Conservation (phyloP, 441 rosid genomes). For the Biscutella auriculata region DNA sequence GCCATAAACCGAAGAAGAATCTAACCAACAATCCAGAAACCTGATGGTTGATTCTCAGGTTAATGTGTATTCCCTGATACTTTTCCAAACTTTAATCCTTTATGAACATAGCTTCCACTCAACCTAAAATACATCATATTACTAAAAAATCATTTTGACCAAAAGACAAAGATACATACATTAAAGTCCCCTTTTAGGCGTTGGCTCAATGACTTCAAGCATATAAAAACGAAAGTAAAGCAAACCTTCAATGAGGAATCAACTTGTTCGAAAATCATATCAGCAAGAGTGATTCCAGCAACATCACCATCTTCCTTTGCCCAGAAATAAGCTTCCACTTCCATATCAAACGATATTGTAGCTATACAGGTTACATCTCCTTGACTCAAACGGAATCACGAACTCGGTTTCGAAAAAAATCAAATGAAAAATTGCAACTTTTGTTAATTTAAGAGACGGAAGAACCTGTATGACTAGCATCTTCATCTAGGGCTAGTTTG, state of each 20-base stretch:
- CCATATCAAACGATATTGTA: conserved; percentile 67
- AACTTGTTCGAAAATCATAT: conserved; percentile 67
- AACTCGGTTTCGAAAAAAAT: conserved; percentile 8
- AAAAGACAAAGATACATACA: conserved; percentile 6
- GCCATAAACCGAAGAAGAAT: too few species aligned
- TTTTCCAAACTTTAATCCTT: conserved; percentile 84
- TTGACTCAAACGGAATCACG: conserved; percentile 20
- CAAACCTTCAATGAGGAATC: conserved; percentile 69
- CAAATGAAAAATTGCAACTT: conserved; percentile 7
- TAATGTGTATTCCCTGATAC: conserved; percentile 77
- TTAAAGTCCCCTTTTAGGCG: background rate
- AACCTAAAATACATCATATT: conserved; percentile 37
- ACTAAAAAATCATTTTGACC: background rate
- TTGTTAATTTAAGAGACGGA: background rate
- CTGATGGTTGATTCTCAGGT: too few species aligned
- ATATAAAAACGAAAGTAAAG: too few species aligned
- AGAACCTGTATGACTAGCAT: conserved; percentile 80
- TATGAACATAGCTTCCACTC: conserved; percentile 68
- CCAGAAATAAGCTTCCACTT: conserved; percentile 85
- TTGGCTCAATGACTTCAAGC: too few species aligned
- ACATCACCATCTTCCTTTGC: conserved; percentile 80
- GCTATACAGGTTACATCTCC: conserved; percentile 94
- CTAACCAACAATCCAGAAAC: too few species aligned
- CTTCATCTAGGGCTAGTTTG: conserved; percentile 77
- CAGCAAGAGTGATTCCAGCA: conserved; percentile 73